Percentiles rank a stretch among this genome's conserved stretches.
Evolutionary conservation across 2,329 filamentous ascomycete genomes (phyloP).

Genomic region (Penicillium thymicola): DNA sequence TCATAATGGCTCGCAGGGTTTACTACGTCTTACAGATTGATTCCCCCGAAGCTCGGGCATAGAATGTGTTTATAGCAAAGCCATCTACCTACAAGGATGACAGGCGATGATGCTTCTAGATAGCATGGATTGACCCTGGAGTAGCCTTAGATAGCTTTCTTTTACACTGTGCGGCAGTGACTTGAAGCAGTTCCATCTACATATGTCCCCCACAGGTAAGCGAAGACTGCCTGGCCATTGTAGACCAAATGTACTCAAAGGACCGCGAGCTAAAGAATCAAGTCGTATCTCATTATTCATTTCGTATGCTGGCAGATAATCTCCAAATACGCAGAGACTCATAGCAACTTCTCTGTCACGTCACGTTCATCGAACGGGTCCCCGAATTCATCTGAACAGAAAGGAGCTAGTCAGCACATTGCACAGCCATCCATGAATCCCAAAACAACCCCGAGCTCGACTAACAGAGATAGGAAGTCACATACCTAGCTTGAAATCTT

Average conservation of each 20-base stretch:
- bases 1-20: too few relatives aligned
- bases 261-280: background rate
- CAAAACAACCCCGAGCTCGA: background rate
- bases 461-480: constrained; percentile 1
- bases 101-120: background rate
- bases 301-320: constrained; percentile 9
- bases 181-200: background rate
- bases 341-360: constrained; percentile 29
- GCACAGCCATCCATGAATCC: background rate
- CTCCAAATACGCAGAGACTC: background rate
- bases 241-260: background rate
- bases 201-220: background rate
- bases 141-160: too few relatives aligned
- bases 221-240: background rate
- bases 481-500: constrained; percentile 50
- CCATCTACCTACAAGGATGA: background rate
- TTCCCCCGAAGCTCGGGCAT: background rate
- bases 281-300: constrained; percentile 30
- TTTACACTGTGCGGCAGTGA: background rate
- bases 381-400: constrained; percentile 42
- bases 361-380: constrained; percentile 46
- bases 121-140: background rate
- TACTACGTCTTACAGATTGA: background rate
- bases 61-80: background rate
- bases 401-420: background rate